These are phyloP conservation scores for Brassica balearica DNA, from an alignment of 441 rosid species.

Conservation along the genomic window DNA sequence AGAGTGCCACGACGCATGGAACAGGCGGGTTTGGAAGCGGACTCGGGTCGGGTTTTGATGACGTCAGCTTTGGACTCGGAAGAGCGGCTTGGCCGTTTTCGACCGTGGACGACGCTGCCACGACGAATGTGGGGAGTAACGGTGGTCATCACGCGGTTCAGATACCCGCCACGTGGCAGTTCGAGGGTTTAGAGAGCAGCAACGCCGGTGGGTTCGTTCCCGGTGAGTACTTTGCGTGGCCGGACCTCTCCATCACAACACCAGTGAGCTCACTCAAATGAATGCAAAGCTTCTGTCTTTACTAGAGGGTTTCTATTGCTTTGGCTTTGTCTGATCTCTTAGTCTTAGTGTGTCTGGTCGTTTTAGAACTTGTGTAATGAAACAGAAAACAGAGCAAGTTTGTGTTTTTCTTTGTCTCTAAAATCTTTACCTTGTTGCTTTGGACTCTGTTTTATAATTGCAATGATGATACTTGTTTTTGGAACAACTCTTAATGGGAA, in stretches of 20 bases:
- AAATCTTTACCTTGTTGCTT: conserved; percentile 10
- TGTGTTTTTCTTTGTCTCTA: conserved; percentile 17
- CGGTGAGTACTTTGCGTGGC: conserved; percentile 82
- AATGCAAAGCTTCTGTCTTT: conserved; percentile 34
- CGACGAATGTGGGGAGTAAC: conserved; percentile 43
- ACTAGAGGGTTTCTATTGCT: conserved; percentile 7
- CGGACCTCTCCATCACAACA: conserved; percentile 86
- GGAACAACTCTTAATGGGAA: conserved; percentile 18
- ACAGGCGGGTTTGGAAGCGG: conserved; percentile 78
- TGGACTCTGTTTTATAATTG: conserved; percentile 22
- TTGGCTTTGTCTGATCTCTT: not conserved
- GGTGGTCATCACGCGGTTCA: conserved; percentile 39
- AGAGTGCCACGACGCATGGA: conserved; percentile 47
- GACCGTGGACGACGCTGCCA: conserved; percentile 43
- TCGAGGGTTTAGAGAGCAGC: conserved; percentile 64
- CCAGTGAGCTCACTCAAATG: conserved; percentile 77
- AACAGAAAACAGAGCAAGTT: conserved; percentile 34
- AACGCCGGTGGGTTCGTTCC: conserved; percentile 52
- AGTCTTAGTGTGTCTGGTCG: conserved; percentile 32
- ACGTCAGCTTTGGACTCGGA: conserved; percentile 72
- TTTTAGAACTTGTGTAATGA: conserved; percentile 29
- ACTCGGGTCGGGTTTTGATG: conserved; percentile 66
- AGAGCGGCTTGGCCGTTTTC: conserved; percentile 80
- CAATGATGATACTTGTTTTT: conserved; percentile 20
- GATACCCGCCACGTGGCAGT: conserved; percentile 69